Percentiles rank a stretch among this genome's conserved stretches.
These are phyloP conservation scores for Kwoniella sp. DNA, from an alignment of 768 basidiomycete genomes.

Conservation along the genomic window DNA sequence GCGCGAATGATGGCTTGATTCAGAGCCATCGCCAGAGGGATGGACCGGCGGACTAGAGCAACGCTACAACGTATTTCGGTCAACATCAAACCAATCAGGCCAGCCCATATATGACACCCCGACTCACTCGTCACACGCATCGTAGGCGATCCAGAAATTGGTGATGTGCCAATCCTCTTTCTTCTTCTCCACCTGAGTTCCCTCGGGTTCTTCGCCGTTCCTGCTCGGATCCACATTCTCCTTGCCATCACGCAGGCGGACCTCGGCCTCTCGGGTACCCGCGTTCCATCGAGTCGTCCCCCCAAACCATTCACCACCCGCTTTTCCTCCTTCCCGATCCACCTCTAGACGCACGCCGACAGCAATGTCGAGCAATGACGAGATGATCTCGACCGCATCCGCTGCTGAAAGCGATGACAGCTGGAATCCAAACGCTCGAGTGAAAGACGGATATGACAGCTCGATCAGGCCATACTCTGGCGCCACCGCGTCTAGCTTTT, in stretches of 20 bases:
- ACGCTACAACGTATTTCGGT: neutral
- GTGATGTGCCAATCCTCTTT: conserved; percentile 75
- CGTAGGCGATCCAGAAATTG: conserved; percentile 95
- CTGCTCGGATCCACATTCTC: conserved; percentile 35
- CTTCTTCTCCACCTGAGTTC: conserved; percentile 34
- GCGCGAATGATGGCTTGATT: conserved; percentile 90
- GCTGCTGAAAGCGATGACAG: conserved; percentile 83
- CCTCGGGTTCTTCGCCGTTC: conserved; percentile 19
- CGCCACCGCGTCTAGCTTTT: conserved; percentile 80
- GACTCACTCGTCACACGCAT: conserved; percentile 82
- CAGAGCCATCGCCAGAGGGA: conserved; percentile 81
- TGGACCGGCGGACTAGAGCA: conserved; percentile 63
- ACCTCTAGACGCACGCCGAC: conserved; percentile 85
- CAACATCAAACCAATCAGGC: neutral
- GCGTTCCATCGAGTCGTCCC: conserved; percentile 73
- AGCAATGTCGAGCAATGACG: conserved; percentile 83
- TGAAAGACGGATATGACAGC: conserved; percentile 87
- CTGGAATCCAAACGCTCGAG: conserved; percentile 83
- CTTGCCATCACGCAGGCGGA: conserved; percentile 42
- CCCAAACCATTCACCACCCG: conserved; percentile 96
- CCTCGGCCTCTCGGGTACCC: conserved; percentile 51
- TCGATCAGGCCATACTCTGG: conserved; percentile 94
- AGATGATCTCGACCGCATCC: conserved; percentile 85
- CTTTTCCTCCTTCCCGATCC: conserved; percentile 79
- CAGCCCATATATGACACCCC: neutral